A percentile compares a stretch with the other conserved stretches of the same genome.
Evolutionary conservation across 305 asterid genomes (phyloP).

Genomic region (Rubia balearica): DNA sequence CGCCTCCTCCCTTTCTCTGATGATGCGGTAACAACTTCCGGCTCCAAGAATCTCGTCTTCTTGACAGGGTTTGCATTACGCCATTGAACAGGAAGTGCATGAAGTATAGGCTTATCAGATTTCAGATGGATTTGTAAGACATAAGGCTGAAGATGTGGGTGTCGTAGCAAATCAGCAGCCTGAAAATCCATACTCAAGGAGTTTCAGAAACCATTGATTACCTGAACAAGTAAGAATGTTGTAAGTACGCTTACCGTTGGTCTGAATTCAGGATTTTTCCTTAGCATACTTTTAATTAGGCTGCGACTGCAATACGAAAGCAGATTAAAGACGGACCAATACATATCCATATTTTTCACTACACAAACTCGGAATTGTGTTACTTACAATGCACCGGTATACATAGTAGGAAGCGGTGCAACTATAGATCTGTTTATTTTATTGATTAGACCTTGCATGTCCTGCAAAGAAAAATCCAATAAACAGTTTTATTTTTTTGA

Average conservation of each 20-base stretch:
- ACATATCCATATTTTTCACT: background rate
- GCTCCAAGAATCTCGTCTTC: constrained; percentile 46
- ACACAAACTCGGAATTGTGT: background rate
- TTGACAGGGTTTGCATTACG: constrained; percentile 33
- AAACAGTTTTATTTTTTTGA: background rate
- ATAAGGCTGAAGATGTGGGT: constrained; percentile 76
- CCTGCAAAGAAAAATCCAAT: constrained; percentile 43
- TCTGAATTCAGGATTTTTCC: constrained; percentile 82
- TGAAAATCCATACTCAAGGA: constrained; percentile 21
- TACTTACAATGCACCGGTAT: constrained; percentile 88
- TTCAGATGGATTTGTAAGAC: constrained; percentile 57
- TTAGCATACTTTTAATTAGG: constrained; percentile 87
- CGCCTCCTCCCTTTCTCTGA: constrained; percentile 49
- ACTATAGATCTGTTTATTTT: constrained; percentile 88
- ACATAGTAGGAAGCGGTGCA: constrained; percentile 88
- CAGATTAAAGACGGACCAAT: constrained; percentile 5
- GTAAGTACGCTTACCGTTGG: constrained; percentile 64
- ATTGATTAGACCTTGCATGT: constrained; percentile 94
- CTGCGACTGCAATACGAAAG: constrained; percentile 58
- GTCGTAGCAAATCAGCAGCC: constrained; percentile 90
- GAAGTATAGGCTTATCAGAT: constrained; percentile 52
- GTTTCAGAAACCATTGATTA: background rate
- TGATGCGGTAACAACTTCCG: constrained; percentile 28
- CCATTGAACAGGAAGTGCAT: constrained; percentile 36
- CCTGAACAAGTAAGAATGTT: background rate